Percentiles rank a stretch among this genome's conserved stretches.
Evolutionary conservation across 192 early-diverging fungal species (phyloP).

Genomic region (Geranomyces variabilis): DNA sequence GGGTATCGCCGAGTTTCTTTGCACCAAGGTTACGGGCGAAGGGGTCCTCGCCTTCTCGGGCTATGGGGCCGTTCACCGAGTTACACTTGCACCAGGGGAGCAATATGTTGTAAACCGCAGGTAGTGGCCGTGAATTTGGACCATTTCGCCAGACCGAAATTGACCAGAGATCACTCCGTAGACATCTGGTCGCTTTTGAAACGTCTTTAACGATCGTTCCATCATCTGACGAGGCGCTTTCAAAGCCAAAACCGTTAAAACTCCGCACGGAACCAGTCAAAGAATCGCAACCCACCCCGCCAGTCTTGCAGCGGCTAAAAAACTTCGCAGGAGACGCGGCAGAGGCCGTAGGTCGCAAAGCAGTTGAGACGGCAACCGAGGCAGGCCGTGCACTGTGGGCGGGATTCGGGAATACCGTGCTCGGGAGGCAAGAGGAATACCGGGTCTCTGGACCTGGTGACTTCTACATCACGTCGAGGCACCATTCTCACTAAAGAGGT

Average conservation of each 20-base stretch:
- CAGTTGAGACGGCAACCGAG: not conserved
- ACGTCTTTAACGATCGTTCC: constrained; percentile 1
- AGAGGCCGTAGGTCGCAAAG: constrained; percentile 2
- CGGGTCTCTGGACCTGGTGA: constrained; percentile 3
- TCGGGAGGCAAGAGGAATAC: constrained; percentile 1
- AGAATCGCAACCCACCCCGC: not conserved
- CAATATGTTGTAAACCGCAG: constrained; percentile 4
- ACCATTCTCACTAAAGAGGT: too few relatives aligned
- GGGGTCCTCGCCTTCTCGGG: not conserved
- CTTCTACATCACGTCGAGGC: not conserved
- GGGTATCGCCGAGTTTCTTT: constrained; percentile 3
- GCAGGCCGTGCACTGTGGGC: not conserved
- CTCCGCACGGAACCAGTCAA: not conserved
- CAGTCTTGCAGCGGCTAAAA: not conserved
- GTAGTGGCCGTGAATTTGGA: not conserved
- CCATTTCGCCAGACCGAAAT: not conserved
- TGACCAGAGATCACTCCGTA: not conserved
- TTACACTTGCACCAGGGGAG: constrained; percentile 3
- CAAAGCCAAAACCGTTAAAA: not conserved
- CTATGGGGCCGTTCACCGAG: not conserved
- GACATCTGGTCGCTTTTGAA: not conserved
- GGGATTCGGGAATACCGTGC: constrained; percentile 3
- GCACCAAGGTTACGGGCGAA: not conserved
- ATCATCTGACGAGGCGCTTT: not conserved
- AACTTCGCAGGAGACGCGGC: not conserved